phyloP scores from a whole-genome alignment of 1,139 yeast genomes.

The Geotrichum candidum region DNA sequence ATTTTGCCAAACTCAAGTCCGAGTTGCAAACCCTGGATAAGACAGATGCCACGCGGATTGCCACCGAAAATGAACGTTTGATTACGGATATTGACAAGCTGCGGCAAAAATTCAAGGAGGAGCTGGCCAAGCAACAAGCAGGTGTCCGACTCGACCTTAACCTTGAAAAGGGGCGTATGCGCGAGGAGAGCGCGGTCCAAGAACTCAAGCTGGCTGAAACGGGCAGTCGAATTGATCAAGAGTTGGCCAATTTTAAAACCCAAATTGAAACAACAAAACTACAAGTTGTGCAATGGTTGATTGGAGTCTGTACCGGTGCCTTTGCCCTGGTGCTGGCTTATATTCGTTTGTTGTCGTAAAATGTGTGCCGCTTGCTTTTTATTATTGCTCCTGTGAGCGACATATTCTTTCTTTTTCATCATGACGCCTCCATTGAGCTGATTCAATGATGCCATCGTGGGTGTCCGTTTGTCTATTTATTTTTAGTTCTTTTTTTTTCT shows the following conservation, averaged over 20 bases:
- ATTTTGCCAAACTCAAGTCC: constrained; percentile 88
- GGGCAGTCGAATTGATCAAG: constrained; percentile 91
- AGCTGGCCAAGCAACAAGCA: constrained; percentile 84
- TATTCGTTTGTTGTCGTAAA: constrained; percentile 67
- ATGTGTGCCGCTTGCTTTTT: background rate
- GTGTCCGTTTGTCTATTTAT: background rate
- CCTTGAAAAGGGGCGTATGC: constrained; percentile 87
- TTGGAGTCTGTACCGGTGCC: constrained; percentile 97
- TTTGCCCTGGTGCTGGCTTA: constrained; percentile 90
- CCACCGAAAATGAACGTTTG: constrained; percentile 82
- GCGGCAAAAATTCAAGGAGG: constrained; percentile 80
- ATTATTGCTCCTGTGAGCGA: background rate
- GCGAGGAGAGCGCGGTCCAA: constrained; percentile 89
- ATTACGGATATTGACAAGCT: constrained; percentile 81
- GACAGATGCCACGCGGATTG: constrained; percentile 73
- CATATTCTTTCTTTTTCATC: background rate
- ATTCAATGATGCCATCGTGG: no score
- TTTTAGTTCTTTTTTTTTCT: background rate
- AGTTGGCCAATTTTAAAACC: constrained; percentile 87
- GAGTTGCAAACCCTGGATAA: constrained; percentile 85
- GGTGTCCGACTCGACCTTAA: constrained; percentile 86
- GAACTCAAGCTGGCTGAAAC: constrained; percentile 93
- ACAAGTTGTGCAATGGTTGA: constrained; percentile 95
- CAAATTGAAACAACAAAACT: constrained; percentile 92
- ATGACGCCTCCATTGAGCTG: background rate